Percentiles rank a stretch among this genome's conserved stretches.
phyloP scores from a whole-genome alignment of 164 flowering plant species.

The Hamamelis virginiana region DNA sequence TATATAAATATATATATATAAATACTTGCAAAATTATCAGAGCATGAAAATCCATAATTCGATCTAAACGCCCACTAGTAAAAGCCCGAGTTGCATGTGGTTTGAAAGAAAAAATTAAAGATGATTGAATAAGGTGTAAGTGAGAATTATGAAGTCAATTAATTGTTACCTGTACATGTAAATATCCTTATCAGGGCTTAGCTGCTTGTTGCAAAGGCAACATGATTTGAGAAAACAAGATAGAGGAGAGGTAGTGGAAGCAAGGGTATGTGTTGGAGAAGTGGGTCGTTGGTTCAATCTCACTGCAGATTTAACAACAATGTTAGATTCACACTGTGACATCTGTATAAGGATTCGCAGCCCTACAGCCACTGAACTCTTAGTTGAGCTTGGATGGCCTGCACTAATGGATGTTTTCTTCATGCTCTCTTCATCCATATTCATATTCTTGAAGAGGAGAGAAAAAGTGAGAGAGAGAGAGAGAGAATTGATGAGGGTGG shows the following conservation, averaged over 20 bases:
- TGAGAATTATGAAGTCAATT: too few relatives aligned
- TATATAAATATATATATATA: background rate
- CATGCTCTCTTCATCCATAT: conserved; percentile 1
- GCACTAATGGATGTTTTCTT: background rate
- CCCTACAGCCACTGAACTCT: conserved; percentile 26
- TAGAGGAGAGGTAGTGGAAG: background rate
- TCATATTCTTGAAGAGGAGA: conserved; percentile 4
- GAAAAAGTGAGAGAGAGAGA: conserved; percentile 9
- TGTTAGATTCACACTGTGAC: conserved; percentile 16
- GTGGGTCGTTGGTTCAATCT: conserved; percentile 3
- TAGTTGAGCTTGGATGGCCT: background rate
- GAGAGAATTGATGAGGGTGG: background rate
- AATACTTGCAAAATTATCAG: too few relatives aligned
- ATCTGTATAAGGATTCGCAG: conserved; percentile 26
- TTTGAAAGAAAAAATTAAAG: too few relatives aligned
- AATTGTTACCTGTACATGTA: conserved; percentile 64
- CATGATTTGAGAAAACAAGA: conserved; percentile 46
- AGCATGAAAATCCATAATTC: too few relatives aligned
- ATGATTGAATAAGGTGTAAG: too few relatives aligned
- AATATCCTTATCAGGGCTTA: conserved; percentile 44
- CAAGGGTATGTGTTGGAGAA: too few relatives aligned
- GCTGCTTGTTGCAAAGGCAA: conserved; percentile 39
- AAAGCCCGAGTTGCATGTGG: too few relatives aligned
- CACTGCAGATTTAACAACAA: conserved; percentile 27
- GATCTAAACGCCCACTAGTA: too few relatives aligned